phyloP scores from a whole-genome alignment of 2,329 filamentous ascomycete species.

The Botrytis fragariae region DNA sequence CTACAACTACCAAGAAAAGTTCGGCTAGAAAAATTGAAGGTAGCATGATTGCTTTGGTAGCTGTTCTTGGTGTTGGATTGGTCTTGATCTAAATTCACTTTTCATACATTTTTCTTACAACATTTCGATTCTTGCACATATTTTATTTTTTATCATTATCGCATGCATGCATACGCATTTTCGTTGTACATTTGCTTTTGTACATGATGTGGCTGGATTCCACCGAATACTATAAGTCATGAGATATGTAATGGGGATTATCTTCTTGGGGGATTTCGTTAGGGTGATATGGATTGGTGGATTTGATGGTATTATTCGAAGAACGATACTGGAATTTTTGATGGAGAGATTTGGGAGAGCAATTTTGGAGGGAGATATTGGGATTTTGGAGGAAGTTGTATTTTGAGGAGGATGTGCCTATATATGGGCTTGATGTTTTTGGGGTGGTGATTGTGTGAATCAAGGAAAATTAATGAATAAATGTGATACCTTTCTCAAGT shows the following conservation, averaged over 20 bases:
- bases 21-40: slow-evolving; percentile 13
- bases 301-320: background rate
- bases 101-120: background rate
- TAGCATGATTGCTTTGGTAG: slow-evolving; percentile 16
- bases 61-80: slow-evolving; percentile 11
- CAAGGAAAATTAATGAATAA: background rate
- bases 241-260: background rate
- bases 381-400: background rate
- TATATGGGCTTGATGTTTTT: background rate
- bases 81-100: background rate
- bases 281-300: background rate
- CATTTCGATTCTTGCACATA: slow-evolving; percentile 12
- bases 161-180: background rate
- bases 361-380: slow-evolving; percentile 5
- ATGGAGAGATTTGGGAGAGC: background rate
- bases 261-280: background rate
- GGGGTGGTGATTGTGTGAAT: background rate
- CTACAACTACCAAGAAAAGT: slow-evolving; percentile 13
- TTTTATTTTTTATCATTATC: slow-evolving; percentile 2
- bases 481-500: background rate
- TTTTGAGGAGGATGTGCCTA: background rate
- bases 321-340: background rate
- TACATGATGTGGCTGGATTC: slow-evolving; percentile 12
- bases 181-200: slow-evolving; percentile 3
- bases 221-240: slow-evolving; percentile 2